These are phyloP conservation scores for Podaxis sp. DNA, from an alignment of 768 basidiomycete species.

Conservation along the genomic window DNA sequence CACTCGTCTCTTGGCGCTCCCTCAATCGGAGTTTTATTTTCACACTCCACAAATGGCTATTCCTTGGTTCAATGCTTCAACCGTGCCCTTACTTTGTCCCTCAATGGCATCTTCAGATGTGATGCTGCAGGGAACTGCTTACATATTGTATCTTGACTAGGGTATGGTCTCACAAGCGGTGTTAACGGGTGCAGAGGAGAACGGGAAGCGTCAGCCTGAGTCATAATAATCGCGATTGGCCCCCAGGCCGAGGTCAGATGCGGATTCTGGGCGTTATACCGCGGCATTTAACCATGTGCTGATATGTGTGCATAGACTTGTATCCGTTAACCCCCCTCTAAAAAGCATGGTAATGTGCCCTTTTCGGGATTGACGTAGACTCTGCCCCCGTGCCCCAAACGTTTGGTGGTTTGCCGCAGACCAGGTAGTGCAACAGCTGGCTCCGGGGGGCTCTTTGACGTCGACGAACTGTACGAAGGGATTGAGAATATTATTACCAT, in stretches of 20 bases:
- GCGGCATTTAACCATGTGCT: not conserved
- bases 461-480: not conserved
- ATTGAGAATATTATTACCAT: not conserved
- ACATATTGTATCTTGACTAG: conserved; percentile 5
- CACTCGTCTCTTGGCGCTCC: conserved; percentile 15
- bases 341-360: not conserved
- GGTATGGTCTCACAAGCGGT: not conserved
- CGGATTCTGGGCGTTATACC: not conserved
- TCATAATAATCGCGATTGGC: conserved; percentile 3
- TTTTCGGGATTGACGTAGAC: not conserved
- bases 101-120: not conserved
- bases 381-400: too few species aligned
- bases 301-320: not conserved
- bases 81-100: not conserved
- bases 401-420: too few species aligned
- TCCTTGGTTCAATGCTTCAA: conserved; percentile 24
- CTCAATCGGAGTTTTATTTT: conserved; percentile 29
- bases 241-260: not conserved
- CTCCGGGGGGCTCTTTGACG: not conserved
- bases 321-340: not conserved
- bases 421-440: too few species aligned
- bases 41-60: conserved; percentile 25
- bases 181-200: not conserved
- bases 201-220: not conserved
- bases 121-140: not conserved